phyloP scores from a whole-genome alignment of 768 basidiomycete species.

The Pulveroboletus sp. region DNA sequence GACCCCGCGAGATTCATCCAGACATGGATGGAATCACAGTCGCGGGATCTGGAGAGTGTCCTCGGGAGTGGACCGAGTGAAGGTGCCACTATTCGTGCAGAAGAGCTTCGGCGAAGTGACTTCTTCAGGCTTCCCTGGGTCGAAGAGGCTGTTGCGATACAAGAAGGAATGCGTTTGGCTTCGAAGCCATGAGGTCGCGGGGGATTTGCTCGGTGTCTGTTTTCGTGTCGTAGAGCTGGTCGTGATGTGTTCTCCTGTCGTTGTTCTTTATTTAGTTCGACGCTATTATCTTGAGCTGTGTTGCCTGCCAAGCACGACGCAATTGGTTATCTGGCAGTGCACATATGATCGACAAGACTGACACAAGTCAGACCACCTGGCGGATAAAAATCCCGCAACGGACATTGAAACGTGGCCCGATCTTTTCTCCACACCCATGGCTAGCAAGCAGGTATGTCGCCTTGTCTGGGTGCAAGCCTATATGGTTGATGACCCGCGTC shows the following conservation, averaged over 20 bases:
- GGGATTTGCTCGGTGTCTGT: background rate
- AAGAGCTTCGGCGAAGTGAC: conserved; percentile 84
- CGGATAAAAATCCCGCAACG: conserved; percentile 18
- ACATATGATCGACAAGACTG: conserved; percentile 11
- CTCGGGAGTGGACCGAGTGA: conserved; percentile 85
- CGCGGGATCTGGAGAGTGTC: conserved; percentile 83
- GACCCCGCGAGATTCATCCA: conserved; percentile 82
- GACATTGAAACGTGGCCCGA: background rate
- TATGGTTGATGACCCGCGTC: no score
- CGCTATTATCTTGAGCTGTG: background rate
- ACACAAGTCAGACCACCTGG: conserved; percentile 9
- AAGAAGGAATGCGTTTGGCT: conserved; percentile 74
- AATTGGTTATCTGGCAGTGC: background rate
- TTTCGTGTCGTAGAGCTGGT: conserved; percentile 2
- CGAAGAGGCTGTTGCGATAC: conserved; percentile 78
- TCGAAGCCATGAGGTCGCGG: conserved; percentile 36
- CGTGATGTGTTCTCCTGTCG: background rate
- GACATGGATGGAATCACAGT: conserved; percentile 89
- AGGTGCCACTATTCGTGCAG: conserved; percentile 75
- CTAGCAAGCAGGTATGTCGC: conserved; percentile 57
- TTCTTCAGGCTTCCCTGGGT: conserved; percentile 94
- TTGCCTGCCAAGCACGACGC: background rate
- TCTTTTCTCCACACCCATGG: conserved; percentile 40
- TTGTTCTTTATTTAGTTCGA: background rate
- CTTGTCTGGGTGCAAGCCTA: background rate